Evolutionary conservation across 768 basidiomycete genomes (phyloP).

Genomic region (Russula emetica): DNA sequence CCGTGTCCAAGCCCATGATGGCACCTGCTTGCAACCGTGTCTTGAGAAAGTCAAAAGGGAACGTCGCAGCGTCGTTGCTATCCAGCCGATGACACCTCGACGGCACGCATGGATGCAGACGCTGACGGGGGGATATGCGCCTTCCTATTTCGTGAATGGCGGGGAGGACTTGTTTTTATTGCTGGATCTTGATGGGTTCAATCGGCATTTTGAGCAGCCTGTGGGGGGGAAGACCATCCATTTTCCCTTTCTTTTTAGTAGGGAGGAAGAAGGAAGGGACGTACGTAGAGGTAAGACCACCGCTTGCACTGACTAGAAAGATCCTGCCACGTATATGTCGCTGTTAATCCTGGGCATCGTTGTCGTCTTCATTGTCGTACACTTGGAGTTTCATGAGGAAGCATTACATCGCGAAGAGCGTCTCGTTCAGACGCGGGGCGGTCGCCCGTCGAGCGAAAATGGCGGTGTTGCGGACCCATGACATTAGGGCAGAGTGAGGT

Average conservation of each 20-base stretch:
- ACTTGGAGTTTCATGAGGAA: no score
- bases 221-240: background rate
- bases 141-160: no score
- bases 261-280: constrained; percentile 32
- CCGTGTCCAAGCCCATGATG: no score
- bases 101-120: constrained; percentile 36
- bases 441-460: no score
- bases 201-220: constrained; percentile 78
- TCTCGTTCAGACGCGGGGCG: no score
- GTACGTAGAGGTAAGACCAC: constrained; percentile 76
- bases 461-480: no score
- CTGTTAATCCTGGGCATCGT: no score
- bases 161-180: constrained; percentile 47
- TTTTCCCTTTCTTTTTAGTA: background rate
- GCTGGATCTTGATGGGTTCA: constrained; percentile 85
- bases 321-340: no score
- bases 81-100: constrained; percentile 76
- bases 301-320: constrained; percentile 61
- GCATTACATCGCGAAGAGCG: no score
- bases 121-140: constrained; percentile 23
- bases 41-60: constrained; percentile 87
- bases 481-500: no score
- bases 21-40: no score
- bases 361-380: no score
- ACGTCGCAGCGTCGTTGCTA: constrained; percentile 72